phyloP scores from a whole-genome alignment of 2,329 filamentous ascomycete species.

The Fusarium humuli region DNA sequence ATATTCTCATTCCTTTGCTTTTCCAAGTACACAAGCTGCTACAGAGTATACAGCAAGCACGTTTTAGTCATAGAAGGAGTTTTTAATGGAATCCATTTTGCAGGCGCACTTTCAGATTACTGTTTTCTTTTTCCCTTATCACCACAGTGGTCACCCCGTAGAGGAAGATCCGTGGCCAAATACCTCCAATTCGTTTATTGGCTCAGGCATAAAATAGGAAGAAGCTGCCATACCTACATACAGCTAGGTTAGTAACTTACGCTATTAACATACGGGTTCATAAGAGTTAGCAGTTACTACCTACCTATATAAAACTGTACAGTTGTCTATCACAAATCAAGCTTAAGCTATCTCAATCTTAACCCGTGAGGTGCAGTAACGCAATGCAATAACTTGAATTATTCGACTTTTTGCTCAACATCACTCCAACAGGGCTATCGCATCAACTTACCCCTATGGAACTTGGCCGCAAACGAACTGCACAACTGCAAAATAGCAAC shows the following conservation, averaged over 20 bases:
- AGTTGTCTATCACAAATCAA: not conserved
- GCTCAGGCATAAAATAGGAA: not conserved
- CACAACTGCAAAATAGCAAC: not conserved
- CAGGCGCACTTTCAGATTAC: not conserved
- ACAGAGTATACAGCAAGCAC: not conserved
- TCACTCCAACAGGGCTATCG: not conserved
- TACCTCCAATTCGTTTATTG: not conserved
- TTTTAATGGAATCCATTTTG: not conserved
- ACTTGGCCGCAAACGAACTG: not conserved
- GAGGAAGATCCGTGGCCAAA: no score
- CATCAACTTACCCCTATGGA: not conserved
- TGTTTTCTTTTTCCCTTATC: not conserved
- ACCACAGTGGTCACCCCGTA: not conserved
- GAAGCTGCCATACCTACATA: not conserved
- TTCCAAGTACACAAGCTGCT: not conserved
- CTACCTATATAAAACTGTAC: not conserved
- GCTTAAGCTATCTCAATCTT: not conserved
- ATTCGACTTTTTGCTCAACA: not conserved
- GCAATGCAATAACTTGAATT: not conserved
- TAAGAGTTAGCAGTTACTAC: no score
- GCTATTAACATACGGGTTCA: not conserved
- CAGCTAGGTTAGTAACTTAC: not conserved
- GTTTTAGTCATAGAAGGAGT: not conserved
- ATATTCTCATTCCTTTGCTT: not conserved
- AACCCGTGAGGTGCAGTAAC: not conserved